Evolutionary conservation across 2,329 filamentous ascomycete genomes (phyloP).

Genomic region (Rhinocladiella mackenziei): DNA sequence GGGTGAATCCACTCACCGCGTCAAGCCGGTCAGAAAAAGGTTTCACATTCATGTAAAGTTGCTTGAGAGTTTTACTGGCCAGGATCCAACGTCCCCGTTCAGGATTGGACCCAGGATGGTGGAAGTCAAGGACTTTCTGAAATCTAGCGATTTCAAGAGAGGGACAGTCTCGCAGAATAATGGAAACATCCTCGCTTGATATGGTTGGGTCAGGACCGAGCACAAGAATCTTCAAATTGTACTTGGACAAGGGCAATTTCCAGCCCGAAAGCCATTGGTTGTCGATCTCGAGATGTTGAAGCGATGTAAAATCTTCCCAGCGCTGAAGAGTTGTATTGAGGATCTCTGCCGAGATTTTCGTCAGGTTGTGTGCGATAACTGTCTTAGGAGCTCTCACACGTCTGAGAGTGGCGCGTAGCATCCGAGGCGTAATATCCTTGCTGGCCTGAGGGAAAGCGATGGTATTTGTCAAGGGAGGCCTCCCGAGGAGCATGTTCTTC

Average conservation of each 20-base stretch:
- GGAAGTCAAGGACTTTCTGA: neutral
- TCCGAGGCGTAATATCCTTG: conserved; percentile 37
- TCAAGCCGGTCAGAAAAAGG: no score
- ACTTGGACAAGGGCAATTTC: conserved; percentile 6
- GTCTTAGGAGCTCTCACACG: conserved; percentile 36
- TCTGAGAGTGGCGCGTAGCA: conserved; percentile 35
- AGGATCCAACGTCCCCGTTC: no score
- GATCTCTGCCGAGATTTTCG: neutral
- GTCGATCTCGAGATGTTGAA: conserved; percentile 10
- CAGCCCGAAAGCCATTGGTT: neutral
- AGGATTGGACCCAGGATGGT: neutral
- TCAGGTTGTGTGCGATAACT: conserved; percentile 29
- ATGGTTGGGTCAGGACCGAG: neutral
- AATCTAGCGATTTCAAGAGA: conserved; percentile 10
- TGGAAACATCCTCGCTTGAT: neutral
- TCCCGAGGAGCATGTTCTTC: conserved; percentile 48
- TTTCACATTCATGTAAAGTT: no score
- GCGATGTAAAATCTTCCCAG: neutral
- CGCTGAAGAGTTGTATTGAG: neutral
- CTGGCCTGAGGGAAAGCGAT: conserved; percentile 50
- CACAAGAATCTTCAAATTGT: conserved; percentile 10
- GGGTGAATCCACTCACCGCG: no score
- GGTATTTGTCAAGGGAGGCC: conserved; percentile 48
- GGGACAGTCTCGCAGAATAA: conserved; percentile 7
- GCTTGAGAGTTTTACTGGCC: no score